phyloP scores from a whole-genome alignment of 2,329 filamentous ascomycete genomes.

The Alternaria longipes region DNA sequence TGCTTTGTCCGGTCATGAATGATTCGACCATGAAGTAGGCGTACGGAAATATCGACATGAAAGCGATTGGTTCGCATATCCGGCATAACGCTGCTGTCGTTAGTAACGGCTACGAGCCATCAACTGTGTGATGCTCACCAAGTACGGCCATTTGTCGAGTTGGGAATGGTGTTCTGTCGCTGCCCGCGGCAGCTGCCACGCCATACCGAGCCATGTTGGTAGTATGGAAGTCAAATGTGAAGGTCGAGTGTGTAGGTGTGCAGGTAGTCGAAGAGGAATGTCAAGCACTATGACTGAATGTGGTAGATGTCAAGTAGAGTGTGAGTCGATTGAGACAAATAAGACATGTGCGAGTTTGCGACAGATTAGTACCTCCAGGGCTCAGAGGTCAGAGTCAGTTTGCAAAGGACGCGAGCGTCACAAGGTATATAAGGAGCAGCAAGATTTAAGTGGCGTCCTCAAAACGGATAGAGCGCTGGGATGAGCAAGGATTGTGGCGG shows the following conservation, averaged over 20 bases:
- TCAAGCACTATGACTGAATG: constrained; percentile 20
- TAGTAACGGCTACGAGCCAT: constrained; percentile 1
- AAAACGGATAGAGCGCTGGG: constrained; percentile 47
- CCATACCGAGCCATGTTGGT: constrained; percentile 44
- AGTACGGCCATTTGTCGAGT: constrained; percentile 66
- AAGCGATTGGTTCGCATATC: constrained; percentile 98
- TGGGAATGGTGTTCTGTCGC: constrained; percentile 61
- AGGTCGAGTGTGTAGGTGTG: neutral
- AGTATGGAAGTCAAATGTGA: constrained; percentile 12
- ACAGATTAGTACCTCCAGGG: constrained; percentile 36
- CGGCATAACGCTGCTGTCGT: constrained; percentile 77
- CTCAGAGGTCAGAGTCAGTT: constrained; percentile 38
- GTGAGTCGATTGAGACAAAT: constrained; percentile 26
- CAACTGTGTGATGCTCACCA: constrained; percentile 51
- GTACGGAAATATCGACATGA: constrained; percentile 99
- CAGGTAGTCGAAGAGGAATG: constrained; percentile 9
- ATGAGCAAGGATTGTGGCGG: constrained; percentile 48
- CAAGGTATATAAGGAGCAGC: constrained; percentile 50
- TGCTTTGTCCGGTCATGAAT: constrained; percentile 82
- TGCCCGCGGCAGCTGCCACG: constrained; percentile 37
- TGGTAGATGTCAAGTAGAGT: constrained; percentile 15
- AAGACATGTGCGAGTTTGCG: constrained; percentile 45
- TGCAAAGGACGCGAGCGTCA: constrained; percentile 47
- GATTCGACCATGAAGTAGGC: constrained; percentile 97
- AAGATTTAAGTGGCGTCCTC: constrained; percentile 53